A percentile compares a stretch with the other conserved stretches of the same genome.
Evolutionary conservation across 371 early-diverging fungal genomes (phyloP).

Genomic region (Capillidium heterosporum): DNA sequence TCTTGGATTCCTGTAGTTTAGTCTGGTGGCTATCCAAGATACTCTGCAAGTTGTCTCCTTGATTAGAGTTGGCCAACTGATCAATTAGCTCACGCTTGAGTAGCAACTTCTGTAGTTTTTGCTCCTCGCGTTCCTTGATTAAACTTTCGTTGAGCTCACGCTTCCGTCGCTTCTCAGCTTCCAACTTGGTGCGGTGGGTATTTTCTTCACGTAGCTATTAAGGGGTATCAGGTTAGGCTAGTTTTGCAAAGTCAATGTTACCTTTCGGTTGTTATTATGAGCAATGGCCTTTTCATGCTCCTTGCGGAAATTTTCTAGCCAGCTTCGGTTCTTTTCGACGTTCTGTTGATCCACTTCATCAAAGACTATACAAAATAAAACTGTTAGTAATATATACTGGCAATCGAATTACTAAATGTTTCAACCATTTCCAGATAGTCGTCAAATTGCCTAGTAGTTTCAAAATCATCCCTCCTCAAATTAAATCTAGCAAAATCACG

Average conservation of each 20-base stretch:
- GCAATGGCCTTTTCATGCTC: slow-evolving; percentile 71
- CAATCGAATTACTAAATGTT: slow-evolving; percentile 43
- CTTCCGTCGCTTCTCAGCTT: slow-evolving; percentile 22
- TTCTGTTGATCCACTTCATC: slow-evolving; percentile 75
- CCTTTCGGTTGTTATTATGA: slow-evolving; percentile 33
- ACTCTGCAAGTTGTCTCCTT: background rate
- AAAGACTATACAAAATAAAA: slow-evolving; percentile 27
- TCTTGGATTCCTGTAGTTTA: too few species aligned
- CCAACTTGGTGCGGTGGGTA: slow-evolving; percentile 17
- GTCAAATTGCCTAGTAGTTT: slow-evolving; percentile 52
- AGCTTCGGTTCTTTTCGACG: slow-evolving; percentile 61
- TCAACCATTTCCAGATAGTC: slow-evolving; percentile 86
- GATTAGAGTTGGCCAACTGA: slow-evolving; percentile 18
- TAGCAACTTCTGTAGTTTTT: slow-evolving; percentile 19
- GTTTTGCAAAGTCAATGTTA: slow-evolving; percentile 10
- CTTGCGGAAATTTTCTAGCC: slow-evolving; percentile 49
- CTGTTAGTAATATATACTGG: background rate
- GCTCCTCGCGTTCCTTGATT: slow-evolving; percentile 26
- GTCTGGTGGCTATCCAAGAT: too few species aligned
- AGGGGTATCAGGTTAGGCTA: background rate
- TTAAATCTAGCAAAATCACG: slow-evolving; percentile 20
- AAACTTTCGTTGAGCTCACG: slow-evolving; percentile 33
- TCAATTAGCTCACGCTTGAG: slow-evolving; percentile 27
- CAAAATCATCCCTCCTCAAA: slow-evolving; percentile 80
- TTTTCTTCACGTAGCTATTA: slow-evolving; percentile 19